Evolutionary conservation across 1,284 basidiomycete species (phyloP), one percentile per base, ranked within the genome.

Genomic region (Coriolopsis trogii): DNA sequence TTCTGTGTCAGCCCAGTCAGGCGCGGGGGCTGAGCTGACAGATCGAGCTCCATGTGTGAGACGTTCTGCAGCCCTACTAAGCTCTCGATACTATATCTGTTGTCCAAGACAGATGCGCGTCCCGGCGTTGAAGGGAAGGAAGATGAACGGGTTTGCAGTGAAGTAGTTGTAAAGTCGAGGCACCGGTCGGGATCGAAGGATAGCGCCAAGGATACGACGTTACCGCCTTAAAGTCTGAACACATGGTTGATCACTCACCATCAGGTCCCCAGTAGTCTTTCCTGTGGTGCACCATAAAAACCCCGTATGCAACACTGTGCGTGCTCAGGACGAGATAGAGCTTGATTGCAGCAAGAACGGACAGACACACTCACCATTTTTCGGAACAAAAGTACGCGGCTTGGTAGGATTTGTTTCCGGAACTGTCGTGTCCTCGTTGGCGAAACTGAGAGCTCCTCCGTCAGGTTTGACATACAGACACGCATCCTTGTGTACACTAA

Each of bases 141-240:
- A 84, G 42, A 83, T 81, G 66, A 76, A 82, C 4, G 82, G 82
- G 58, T 84, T 83, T 1, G 74, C 71, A 0, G 72, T 74, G 12
- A 81, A 68, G 53, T 81, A 81, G 53, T 75, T 78, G 28, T 71
- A 67, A 5, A 80, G 44, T 84, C 82, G 30, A 84, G 57, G 71
- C 81, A 85, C 4, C 84, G 70, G 54, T 84, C 79, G 0, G 84
- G 84, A 54, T 85, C 82, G 56, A 84, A 86, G 47, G 73, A 62
- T 15, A 73, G 63, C 0, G 79, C 77, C 81, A 20, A 9, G 15
- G 8, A 16, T 31, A n/a, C 38, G 26, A 51, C 13, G 2, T 24
- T 34, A 24, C n/a, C n/a, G n/a, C n/a, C n/a, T n/a, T n/a, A n/a
- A n/a, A n/a, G n/a, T n/a, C n/a, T n/a, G n/a, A n/a, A n/a, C n/a